Conservation (phyloP, 1,284 basidiomycete species). For the Sporisorium graminicola region DNA sequence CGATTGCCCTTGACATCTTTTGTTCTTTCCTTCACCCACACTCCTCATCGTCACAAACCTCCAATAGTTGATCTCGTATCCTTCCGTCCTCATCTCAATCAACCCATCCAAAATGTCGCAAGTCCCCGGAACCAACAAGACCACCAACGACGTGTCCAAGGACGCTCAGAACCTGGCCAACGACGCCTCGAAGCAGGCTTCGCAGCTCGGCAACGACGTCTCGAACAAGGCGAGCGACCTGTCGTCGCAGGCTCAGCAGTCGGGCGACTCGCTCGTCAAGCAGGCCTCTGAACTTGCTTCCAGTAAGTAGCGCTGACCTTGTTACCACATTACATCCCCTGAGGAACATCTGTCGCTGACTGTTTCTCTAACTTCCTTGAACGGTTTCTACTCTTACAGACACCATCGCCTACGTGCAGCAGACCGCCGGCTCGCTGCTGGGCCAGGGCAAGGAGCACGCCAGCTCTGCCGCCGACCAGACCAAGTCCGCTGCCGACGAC, state of each 20-base stretch:
- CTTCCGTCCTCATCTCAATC: not conserved
- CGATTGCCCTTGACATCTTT: no score
- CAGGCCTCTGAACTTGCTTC: conserved; percentile 50
- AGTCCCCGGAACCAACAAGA: conserved; percentile 52
- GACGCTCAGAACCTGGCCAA: conserved; percentile 48
- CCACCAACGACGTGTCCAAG: conserved; percentile 47
- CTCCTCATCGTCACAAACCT: no score
- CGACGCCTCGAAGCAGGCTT: conserved; percentile 46
- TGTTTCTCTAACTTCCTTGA: not conserved
- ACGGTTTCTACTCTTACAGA: conserved; percentile 18
- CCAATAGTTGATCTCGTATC: no score
- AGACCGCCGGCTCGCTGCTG: conserved; percentile 48
- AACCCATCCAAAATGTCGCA: conserved; percentile 35
- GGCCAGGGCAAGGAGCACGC: conserved; percentile 48
- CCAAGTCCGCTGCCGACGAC: conserved; percentile 46
- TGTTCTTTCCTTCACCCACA: no score
- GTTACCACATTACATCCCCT: not conserved
- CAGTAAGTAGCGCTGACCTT: conserved; percentile 27
- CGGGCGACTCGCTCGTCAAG: conserved; percentile 44
- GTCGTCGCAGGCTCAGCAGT: conserved; percentile 41
- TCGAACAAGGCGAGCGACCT: conserved; percentile 41
- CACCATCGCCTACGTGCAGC: conserved; percentile 54
- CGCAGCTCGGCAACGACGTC: conserved; percentile 39
- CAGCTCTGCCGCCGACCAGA: conserved; percentile 44
- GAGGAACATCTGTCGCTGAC: not conserved